A percentile compares a stretch with the other conserved stretches of the same genome.
Conservation (phyloP, 2,329 filamentous ascomycete genomes). For the Sporothrix phasma region DNA sequence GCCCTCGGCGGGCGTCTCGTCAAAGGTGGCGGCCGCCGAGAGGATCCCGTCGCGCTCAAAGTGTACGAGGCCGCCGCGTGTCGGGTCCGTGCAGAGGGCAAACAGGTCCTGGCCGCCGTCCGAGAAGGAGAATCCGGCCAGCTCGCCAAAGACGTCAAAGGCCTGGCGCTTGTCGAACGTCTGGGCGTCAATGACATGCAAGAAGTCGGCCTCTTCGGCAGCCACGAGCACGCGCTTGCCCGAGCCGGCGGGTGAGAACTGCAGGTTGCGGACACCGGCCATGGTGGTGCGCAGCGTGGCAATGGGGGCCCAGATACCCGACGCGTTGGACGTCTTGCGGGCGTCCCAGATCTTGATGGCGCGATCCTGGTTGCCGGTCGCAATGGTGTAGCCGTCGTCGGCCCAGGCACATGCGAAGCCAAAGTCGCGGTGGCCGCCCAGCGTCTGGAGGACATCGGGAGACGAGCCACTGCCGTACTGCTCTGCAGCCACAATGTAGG, state of each 20-base stretch:
- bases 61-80: conserved; percentile 57
- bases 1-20: neutral
- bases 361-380: conserved; percentile 68
- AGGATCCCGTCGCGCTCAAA: conserved; percentile 41
- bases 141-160: conserved; percentile 65
- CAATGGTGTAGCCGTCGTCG: conserved; percentile 63
- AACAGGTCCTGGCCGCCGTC: conserved; percentile 59
- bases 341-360: conserved; percentile 68
- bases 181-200: conserved; percentile 60
- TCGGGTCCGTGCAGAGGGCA: conserved; percentile 55
- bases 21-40: conserved; percentile 26
- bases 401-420: conserved; percentile 75
- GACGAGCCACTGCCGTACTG: conserved; percentile 24
- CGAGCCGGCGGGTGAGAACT: conserved; percentile 62
- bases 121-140: conserved; percentile 58
- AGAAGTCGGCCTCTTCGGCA: conserved; percentile 64
- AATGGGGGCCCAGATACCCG: conserved; percentile 38
- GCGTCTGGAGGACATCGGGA: conserved; percentile 39
- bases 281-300: conserved; percentile 53
- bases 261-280: conserved; percentile 57
- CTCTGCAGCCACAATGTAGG: conserved; percentile 60
- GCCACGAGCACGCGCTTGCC: conserved; percentile 58
- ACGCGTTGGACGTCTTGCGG: conserved; percentile 51
- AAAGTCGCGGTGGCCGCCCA: conserved; percentile 57
- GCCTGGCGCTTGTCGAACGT: conserved; percentile 57